A percentile compares a stretch with the other conserved stretches of the same genome.
Evolutionary conservation across 129 eudicot species (phyloP).

Genomic region (Artemisia tridentata): DNA sequence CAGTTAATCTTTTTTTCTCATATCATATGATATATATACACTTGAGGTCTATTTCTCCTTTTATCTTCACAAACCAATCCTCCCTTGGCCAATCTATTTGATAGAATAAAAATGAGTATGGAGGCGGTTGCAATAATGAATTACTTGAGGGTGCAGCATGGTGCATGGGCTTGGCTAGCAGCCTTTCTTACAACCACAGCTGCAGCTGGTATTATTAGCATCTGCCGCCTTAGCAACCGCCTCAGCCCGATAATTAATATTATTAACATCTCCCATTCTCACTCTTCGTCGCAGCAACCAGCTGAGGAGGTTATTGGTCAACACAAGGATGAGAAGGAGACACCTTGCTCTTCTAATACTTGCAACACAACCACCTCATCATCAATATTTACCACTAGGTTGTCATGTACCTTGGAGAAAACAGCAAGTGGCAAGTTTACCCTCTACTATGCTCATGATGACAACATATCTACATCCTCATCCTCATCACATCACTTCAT

Average conservation of each 20-base stretch:
- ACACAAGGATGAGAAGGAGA: not conserved
- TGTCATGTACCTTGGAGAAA: conserved; percentile 25
- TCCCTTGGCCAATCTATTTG: not conserved
- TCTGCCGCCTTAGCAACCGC: conserved; percentile 26
- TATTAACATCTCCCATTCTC: no score
- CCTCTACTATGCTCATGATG: conserved; percentile 28
- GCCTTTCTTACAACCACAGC: conserved; percentile 48
- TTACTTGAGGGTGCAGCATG: conserved; percentile 33
- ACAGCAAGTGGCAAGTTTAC: conserved; percentile 46
- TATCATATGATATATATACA: no score
- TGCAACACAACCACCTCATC: not conserved
- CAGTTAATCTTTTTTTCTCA: no score
- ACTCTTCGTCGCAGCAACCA: no score
- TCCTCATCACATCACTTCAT: no score
- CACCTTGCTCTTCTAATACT: not conserved
- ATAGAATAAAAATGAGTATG: not conserved
- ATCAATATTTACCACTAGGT: no score
- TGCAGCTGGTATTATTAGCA: conserved; percentile 49
- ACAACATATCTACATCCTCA: no score
- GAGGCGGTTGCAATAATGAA: conserved; percentile 49
- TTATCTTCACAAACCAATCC: not conserved
- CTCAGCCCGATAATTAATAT: no score
- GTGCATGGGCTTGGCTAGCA: conserved; percentile 51
- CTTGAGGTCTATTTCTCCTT: not conserved
- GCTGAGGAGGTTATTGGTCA: no score